Conservation (phyloP, 805 yeast genomes). For the Wickerhamomyces ciferrii region DNA sequence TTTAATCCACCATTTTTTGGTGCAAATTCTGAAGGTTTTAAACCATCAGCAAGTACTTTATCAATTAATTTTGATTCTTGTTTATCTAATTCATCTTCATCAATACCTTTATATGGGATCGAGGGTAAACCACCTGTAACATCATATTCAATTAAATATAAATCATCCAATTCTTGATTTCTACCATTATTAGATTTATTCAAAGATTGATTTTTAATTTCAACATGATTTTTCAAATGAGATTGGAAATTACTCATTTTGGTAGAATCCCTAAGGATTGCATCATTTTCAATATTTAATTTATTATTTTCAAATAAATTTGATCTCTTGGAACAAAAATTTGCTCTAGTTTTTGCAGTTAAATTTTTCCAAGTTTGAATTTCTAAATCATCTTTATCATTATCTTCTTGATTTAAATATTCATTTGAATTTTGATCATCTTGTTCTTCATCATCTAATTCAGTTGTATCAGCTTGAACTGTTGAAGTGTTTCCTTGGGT, state of each 20-base stretch:
- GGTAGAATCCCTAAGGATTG: constrained; percentile 57
- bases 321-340: constrained; percentile 64
- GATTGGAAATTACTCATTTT: constrained; percentile 57
- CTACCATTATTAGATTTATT: background rate
- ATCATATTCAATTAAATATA: constrained; percentile 78
- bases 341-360: constrained; percentile 75
- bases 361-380: constrained; percentile 78
- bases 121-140: constrained; percentile 77
- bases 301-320: constrained; percentile 55
- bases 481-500: constrained; percentile 5
- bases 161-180: constrained; percentile 31
- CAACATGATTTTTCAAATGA: constrained; percentile 23
- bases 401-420: constrained; percentile 45
- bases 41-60: constrained; percentile 28
- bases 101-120: constrained; percentile 46
- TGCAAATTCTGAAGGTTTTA: constrained; percentile 34
- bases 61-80: constrained; percentile 41
- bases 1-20: constrained; percentile 53
- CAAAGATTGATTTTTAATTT: constrained; percentile 25
- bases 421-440: constrained; percentile 36
- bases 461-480: constrained; percentile 20
- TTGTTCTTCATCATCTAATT: constrained; percentile 25
- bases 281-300: constrained; percentile 63
- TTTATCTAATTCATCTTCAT: constrained; percentile 38
- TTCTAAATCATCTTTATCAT: constrained; percentile 66